Base-by-base conservation (phyloP, 83 land plant species). In the Picea abies region DNA sequence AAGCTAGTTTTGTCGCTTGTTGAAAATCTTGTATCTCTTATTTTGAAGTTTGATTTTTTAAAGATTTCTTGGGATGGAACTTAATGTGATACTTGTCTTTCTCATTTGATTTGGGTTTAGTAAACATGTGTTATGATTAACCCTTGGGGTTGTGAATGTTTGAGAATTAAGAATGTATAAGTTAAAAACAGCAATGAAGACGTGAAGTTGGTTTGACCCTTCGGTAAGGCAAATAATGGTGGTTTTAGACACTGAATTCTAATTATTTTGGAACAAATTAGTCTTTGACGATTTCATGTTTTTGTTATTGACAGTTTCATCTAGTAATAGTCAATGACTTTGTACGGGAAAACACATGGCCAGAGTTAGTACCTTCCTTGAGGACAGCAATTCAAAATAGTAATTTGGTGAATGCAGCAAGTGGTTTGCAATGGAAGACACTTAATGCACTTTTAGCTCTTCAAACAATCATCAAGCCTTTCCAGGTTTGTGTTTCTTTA, bases 281-380 rank as follows among this genome's bases (percentile, higher is more conserved):
- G 15, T 20, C 15, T 72, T 23, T 72, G 9, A 8, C 3, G 76
- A 37, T n/a, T 72, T 11, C 10, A 52, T 52, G 12, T 52, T 26
- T 64, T 63, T 22, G 82, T 23, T 71, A 3, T 10, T 66, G 82
- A 41, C 94, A 96, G 98, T 92, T 92, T 81, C 94, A 91, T 7
- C 11, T 84, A 5, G 84, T 94, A 62, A 83, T 92, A 20, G 85
- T 41, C 20, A 72, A 80, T 75, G 96, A 94, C 73, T 94, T 96
- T 85, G 93, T 92, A 41, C 87, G 89, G 88, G 67, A 91, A 62
- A 91, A 91, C 71, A 75, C 92, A 47, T 96, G 98, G 98, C 95
- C 96, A 41, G 95, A 96, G 73, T 88, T 96, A 37, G 91, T 96
- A 12, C 90, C 93, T 20, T 90, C 94, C 14, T 80, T 96, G 69